phyloP scores from a whole-genome alignment of 2,329 filamentous ascomycete species.

The Fusarium sp. region DNA sequence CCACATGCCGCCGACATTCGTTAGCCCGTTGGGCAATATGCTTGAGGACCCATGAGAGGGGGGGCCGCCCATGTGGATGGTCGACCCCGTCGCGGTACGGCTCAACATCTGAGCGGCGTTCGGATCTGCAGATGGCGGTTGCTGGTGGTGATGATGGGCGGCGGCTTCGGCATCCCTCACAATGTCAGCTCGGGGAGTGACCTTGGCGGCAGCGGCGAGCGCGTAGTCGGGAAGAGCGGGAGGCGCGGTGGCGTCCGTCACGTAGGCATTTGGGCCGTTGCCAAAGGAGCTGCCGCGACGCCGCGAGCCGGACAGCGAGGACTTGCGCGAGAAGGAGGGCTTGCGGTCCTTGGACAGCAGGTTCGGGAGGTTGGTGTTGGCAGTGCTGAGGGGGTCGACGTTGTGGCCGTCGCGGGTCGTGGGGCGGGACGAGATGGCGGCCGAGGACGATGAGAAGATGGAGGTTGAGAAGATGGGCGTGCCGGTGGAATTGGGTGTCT shows the following conservation, averaged over 20 bases:
- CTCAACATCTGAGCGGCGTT: conserved; percentile 61
- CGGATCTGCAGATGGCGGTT: conserved; percentile 52
- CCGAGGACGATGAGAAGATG: conserved; percentile 54
- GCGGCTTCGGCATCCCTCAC: conserved; percentile 29
- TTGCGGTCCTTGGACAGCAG: conserved; percentile 64
- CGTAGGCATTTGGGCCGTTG: conserved; percentile 54
- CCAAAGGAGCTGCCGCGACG: conserved; percentile 60
- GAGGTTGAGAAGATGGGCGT: conserved; percentile 56
- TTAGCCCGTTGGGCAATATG: conserved; percentile 25
- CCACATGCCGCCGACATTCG: conserved; percentile 43
- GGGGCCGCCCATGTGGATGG: conserved; percentile 45
- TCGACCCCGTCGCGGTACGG: conserved; percentile 58
- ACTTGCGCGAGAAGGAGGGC: conserved; percentile 68
- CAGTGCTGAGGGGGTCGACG: conserved; percentile 38
- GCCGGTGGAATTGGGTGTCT: conserved; percentile 47
- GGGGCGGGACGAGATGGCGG: conserved; percentile 51
- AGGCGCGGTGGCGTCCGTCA: conserved; percentile 64
- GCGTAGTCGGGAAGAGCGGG: conserved; percentile 71
- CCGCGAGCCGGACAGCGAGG: conserved; percentile 66
- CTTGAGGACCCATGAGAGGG: conserved; percentile 28
- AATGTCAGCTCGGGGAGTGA: conserved; percentile 49
- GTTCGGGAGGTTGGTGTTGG: conserved; percentile 44
- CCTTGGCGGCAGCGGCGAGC: conserved; percentile 65
- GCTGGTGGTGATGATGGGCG: conserved; percentile 19
- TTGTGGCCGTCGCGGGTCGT: conserved; percentile 57